Conservation (phyloP, 2,329 filamentous ascomycete species). For the Venturia pyrina region DNA sequence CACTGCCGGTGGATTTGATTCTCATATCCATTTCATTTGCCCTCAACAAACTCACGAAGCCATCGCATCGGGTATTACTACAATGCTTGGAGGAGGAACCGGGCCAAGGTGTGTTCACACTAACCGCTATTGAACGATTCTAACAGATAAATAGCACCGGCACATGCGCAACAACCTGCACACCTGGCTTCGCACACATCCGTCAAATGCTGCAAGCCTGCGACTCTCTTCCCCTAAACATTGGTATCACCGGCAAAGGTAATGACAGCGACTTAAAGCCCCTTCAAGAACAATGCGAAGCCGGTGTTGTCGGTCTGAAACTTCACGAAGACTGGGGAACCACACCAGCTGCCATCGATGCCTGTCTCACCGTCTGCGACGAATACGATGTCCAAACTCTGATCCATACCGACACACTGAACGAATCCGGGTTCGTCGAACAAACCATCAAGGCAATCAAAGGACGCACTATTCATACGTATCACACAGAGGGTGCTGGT, state of each 20-base stretch:
- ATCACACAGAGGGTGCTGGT: constrained; percentile 92
- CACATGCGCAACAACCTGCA: constrained; percentile 87
- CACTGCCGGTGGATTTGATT: constrained; percentile 81
- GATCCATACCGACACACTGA: constrained; percentile 92
- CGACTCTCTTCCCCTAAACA: constrained; percentile 72
- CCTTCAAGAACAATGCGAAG: constrained; percentile 68
- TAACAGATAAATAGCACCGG: constrained; percentile 50
- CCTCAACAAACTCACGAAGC: constrained; percentile 83
- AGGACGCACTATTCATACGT: constrained; percentile 83
- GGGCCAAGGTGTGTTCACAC: constrained; percentile 59
- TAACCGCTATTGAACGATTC: background rate
- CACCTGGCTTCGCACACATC: constrained; percentile 73
- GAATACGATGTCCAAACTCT: constrained; percentile 86
- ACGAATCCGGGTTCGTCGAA: constrained; percentile 96
- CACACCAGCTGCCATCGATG: constrained; percentile 84
- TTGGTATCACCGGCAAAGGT: constrained; percentile 88
- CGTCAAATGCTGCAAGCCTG: constrained; percentile 82
- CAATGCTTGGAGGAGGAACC: constrained; percentile 81
- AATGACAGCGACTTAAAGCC: constrained; percentile 67
- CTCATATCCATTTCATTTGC: constrained; percentile 90
- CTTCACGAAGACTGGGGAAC: constrained; percentile 94
- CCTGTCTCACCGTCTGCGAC: constrained; percentile 76
- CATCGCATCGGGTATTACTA: constrained; percentile 77
- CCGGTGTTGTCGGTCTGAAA: constrained; percentile 84
- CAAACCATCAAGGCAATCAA: constrained; percentile 80